Evolutionary conservation across 177 flowering plant genomes (phyloP).

Genomic region (Vitis hybrid): DNA sequence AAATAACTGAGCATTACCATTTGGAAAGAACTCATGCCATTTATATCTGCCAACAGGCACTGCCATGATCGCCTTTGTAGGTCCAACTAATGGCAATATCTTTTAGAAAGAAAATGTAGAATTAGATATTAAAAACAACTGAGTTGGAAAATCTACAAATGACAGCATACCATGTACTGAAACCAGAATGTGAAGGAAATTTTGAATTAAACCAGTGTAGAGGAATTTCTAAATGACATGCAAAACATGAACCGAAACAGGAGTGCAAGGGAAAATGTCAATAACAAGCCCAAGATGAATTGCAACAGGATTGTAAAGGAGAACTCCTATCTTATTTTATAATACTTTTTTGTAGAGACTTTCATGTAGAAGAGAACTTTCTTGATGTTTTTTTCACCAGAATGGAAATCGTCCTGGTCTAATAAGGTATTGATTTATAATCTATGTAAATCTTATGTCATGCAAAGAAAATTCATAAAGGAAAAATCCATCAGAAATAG

Average conservation of each 20-base stretch:
- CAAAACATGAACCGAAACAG: neutral
- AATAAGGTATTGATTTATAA: too few species aligned
- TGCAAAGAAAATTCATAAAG: too few species aligned
- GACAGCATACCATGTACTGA: neutral
- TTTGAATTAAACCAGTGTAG: neutral
- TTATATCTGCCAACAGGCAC: constrained; percentile 51
- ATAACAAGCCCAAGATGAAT: too few species aligned
- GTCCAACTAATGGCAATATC: constrained; percentile 80
- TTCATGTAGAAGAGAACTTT: too few species aligned
- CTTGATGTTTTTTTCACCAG: too few species aligned
- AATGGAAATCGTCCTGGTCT: too few species aligned
- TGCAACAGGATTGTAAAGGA: too few species aligned
- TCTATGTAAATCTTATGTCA: too few species aligned
- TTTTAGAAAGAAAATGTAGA: constrained; percentile 21
- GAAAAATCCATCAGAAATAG: too few species aligned
- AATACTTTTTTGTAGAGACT: too few species aligned
- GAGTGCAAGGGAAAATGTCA: too few species aligned
- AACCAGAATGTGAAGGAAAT: neutral
- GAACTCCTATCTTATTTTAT: too few species aligned
- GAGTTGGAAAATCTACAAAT: neutral
- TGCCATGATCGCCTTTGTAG: constrained; percentile 70
- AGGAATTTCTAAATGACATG: neutral
- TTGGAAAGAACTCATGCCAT: constrained; percentile 96
- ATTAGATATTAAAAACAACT: neutral
- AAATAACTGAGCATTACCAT: constrained; percentile 43